Percentiles rank a stretch among this genome's conserved stretches.
Evolutionary conservation across 768 basidiomycete species (phyloP).

Genomic region (Collybia mongolica): DNA sequence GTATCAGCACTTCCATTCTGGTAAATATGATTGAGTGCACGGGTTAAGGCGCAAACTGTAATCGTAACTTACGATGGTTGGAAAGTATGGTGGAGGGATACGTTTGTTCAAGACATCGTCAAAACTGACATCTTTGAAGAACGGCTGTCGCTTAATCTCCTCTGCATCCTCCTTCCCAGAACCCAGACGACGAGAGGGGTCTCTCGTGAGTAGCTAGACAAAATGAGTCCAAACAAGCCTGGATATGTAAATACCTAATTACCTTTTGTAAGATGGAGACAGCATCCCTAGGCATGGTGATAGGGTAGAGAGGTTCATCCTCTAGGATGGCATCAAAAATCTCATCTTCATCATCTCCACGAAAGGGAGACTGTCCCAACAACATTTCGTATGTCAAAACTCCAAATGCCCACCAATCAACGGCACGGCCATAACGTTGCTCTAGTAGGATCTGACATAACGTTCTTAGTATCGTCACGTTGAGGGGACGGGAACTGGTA

Average conservation of each 20-base stretch:
- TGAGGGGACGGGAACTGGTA: slow-evolving; percentile 24
- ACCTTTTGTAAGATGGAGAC: slow-evolving; percentile 96
- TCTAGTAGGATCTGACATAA: slow-evolving; percentile 86
- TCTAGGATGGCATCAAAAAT: slow-evolving; percentile 99
- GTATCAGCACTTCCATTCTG: slow-evolving; percentile 86
- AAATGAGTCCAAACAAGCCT: background rate
- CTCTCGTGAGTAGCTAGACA: slow-evolving; percentile 82
- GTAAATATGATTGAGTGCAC: slow-evolving; percentile 3
- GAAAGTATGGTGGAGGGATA: slow-evolving; percentile 97
- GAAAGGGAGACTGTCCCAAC: slow-evolving; percentile 97
- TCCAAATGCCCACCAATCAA: slow-evolving; percentile 99
- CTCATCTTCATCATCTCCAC: slow-evolving; percentile 99
- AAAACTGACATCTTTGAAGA: slow-evolving; percentile 98
- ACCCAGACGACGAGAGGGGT: slow-evolving; percentile 87
- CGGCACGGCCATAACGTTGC: slow-evolving; percentile 96
- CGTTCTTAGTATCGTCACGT: slow-evolving; percentile 6
- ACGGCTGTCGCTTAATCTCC: slow-evolving; percentile 95
- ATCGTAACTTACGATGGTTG: slow-evolving; percentile 74
- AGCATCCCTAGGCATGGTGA: slow-evolving; percentile 98
- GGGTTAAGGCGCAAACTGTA: background rate
- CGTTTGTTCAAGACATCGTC: slow-evolving; percentile 98
- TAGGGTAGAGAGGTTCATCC: slow-evolving; percentile 97
- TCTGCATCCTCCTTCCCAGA: slow-evolving; percentile 91
- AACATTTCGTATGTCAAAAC: slow-evolving; percentile 99
- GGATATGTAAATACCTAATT: background rate